Conservation (phyloP, 2,329 filamentous ascomycete species). For the Orbilia javanica region DNA sequence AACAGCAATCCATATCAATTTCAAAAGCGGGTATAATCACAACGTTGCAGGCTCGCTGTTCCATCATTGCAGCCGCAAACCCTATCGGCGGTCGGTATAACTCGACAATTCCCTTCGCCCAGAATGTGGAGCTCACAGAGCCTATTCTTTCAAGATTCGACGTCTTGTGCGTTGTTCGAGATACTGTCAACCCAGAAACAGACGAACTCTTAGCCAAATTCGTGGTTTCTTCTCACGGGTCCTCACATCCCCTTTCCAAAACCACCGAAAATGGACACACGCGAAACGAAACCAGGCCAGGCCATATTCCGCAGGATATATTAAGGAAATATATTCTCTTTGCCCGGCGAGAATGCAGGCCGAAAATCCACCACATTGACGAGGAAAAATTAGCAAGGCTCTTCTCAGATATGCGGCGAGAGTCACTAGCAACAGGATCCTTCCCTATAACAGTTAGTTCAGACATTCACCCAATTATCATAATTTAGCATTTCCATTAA, state of each 20-base stretch:
- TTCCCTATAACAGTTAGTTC: slow-evolving; percentile 90
- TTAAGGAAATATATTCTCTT: slow-evolving; percentile 97
- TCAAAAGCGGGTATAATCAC: slow-evolving; percentile 99
- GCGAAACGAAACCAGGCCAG: slow-evolving; percentile 12
- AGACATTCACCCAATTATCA: background rate
- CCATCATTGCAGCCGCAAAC: slow-evolving; percentile 96
- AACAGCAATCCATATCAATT: slow-evolving; percentile 99
- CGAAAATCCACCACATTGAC: slow-evolving; percentile 97
- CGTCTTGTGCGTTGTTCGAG: slow-evolving; percentile 93
- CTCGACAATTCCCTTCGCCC: slow-evolving; percentile 91
- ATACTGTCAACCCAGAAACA: slow-evolving; percentile 91
- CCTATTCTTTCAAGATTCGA: slow-evolving; percentile 98
- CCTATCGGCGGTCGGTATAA: slow-evolving; percentile 97
- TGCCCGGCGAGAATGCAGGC: slow-evolving; percentile 86
- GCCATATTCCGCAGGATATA: slow-evolving; percentile 82
- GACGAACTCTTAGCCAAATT: slow-evolving; percentile 95
- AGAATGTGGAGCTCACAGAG: slow-evolving; percentile 96
- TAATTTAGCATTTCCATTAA: slow-evolving; percentile 69
- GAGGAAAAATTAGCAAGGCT: slow-evolving; percentile 95
- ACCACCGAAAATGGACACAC: slow-evolving; percentile 66
- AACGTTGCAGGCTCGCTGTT: slow-evolving; percentile 93
- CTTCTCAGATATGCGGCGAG: slow-evolving; percentile 95
- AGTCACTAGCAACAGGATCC: slow-evolving; percentile 91
- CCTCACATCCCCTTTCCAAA: slow-evolving; percentile 78
- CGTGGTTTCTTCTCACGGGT: slow-evolving; percentile 92